A percentile compares a stretch with the other conserved stretches of the same genome.
phyloP scores from a whole-genome alignment of 208 protist species.

The Wallacemonas sp. region DNA sequence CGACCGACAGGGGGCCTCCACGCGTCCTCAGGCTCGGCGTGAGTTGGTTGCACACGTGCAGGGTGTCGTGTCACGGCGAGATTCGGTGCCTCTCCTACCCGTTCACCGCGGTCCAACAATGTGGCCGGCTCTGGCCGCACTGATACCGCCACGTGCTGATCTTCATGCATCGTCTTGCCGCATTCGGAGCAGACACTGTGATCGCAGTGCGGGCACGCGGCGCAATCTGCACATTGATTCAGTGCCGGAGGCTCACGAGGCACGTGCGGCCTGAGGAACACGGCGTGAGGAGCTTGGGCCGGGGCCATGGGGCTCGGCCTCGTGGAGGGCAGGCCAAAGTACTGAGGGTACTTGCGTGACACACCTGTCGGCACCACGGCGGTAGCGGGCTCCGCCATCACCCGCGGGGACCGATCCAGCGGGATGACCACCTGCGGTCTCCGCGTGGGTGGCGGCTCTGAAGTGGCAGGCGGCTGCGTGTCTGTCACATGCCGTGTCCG shows the following conservation, averaged over 20 bases:
- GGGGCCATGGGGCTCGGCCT: too few relatives aligned
- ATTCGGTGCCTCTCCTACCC: too few relatives aligned
- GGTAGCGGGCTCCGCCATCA: not conserved
- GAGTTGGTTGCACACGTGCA: not conserved
- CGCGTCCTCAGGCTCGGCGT: too few relatives aligned
- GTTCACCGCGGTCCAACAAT: too few relatives aligned
- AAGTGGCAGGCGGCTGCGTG: not conserved
- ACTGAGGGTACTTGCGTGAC: not conserved
- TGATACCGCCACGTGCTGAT: too few relatives aligned
- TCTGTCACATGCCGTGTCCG: not conserved
- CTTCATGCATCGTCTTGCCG: not conserved
- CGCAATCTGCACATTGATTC: slow-evolving; percentile 1
- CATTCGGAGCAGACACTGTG: not conserved
- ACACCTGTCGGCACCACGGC: not conserved
- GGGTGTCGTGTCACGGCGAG: too few relatives aligned
- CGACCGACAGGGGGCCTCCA: too few relatives aligned
- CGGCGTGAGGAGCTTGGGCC: too few relatives aligned
- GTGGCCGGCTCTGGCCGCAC: too few relatives aligned
- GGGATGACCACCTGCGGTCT: too few relatives aligned
- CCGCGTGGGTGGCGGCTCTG: too few relatives aligned
- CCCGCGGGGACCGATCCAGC: too few relatives aligned
- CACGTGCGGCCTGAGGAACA: not conserved
- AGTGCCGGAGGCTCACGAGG: not conserved
- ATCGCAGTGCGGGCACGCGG: not conserved
- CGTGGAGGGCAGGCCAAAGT: not conserved